phyloP scores from a whole-genome alignment of 495 filamentous ascomycete genomes.

The Penicillium subrubescens region DNA sequence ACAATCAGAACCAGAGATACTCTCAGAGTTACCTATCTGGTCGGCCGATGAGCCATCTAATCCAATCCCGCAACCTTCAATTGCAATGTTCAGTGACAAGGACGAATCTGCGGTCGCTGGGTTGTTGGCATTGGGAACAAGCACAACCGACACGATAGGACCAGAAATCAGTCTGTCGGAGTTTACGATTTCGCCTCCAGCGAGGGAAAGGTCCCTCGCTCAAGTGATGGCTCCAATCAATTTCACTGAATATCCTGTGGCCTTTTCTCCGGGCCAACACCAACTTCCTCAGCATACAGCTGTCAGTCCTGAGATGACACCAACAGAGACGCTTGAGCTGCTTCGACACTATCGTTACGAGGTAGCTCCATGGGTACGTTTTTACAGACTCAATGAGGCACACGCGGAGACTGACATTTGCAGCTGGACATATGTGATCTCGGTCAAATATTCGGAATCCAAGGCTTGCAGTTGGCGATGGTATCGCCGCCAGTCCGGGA shows the following conservation, averaged over 20 bases:
- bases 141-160: constrained; percentile 8
- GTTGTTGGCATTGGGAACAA: constrained; percentile 36
- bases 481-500: constrained; percentile 21
- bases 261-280: background rate
- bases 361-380: constrained; percentile 39
- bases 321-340: constrained; percentile 27
- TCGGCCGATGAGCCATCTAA: background rate
- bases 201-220: background rate
- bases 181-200: constrained; percentile 11
- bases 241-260: background rate
- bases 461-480: constrained; percentile 32
- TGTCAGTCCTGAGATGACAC: constrained; percentile 1
- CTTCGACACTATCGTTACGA: constrained; percentile 40
- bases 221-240: constrained; percentile 1
- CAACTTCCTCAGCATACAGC: background rate
- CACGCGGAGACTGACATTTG: background rate
- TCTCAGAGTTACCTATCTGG: constrained; percentile 6
- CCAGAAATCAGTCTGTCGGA: constrained; percentile 14
- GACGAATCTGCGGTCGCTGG: constrained; percentile 39
- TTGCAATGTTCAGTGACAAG: constrained; percentile 24
- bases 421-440: constrained; percentile 40
- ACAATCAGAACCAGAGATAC: background rate
- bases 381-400: background rate
- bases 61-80: background rate
- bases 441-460: constrained; percentile 36